Evolutionary conservation across 352 stramenopile genomes (phyloP).

Genomic region (Phytophthora colocasiae): DNA sequence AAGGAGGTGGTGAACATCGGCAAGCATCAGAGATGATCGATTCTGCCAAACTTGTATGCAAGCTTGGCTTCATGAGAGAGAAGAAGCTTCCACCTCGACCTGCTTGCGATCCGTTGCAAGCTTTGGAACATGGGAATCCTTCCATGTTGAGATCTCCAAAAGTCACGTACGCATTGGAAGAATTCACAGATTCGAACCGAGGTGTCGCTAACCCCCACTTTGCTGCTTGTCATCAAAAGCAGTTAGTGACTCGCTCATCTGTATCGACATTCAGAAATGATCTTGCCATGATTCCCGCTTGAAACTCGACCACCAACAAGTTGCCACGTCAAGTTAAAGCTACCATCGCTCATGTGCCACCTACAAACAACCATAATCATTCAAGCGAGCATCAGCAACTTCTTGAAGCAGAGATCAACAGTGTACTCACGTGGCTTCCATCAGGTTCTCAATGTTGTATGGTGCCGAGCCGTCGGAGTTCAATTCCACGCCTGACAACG

Average conservation of each 20-base stretch:
- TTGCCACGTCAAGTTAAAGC: slow-evolving; percentile 63
- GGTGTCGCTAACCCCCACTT: slow-evolving; percentile 79
- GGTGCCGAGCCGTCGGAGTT: slow-evolving; percentile 54
- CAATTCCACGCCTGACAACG: slow-evolving; percentile 41
- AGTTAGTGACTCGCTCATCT: background rate
- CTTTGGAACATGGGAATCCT: slow-evolving; percentile 76
- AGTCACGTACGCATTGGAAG: slow-evolving; percentile 43
- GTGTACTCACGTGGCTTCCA: slow-evolving; percentile 61
- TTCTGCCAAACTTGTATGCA: slow-evolving; percentile 62
- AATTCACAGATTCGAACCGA: slow-evolving; percentile 25
- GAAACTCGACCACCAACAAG: slow-evolving; percentile 56
- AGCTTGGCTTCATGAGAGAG: slow-evolving; percentile 41
- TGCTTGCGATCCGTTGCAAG: slow-evolving; percentile 76
- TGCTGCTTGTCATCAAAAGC: slow-evolving; percentile 33
- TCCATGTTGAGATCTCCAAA: slow-evolving; percentile 88
- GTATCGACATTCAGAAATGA: background rate
- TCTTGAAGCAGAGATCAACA: background rate
- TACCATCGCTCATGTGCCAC: slow-evolving; percentile 46
- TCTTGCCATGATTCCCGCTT: slow-evolving; percentile 72
- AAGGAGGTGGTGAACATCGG: slow-evolving; percentile 35
- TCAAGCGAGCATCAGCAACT: background rate
- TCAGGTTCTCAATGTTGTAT: slow-evolving; percentile 83
- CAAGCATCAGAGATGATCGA: slow-evolving; percentile 59
- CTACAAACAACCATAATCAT: slow-evolving; percentile 10
- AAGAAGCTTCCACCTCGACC: slow-evolving; percentile 81